phyloP scores from a whole-genome alignment of 495 filamentous ascomycete genomes.

The Cercophora samala region DNA sequence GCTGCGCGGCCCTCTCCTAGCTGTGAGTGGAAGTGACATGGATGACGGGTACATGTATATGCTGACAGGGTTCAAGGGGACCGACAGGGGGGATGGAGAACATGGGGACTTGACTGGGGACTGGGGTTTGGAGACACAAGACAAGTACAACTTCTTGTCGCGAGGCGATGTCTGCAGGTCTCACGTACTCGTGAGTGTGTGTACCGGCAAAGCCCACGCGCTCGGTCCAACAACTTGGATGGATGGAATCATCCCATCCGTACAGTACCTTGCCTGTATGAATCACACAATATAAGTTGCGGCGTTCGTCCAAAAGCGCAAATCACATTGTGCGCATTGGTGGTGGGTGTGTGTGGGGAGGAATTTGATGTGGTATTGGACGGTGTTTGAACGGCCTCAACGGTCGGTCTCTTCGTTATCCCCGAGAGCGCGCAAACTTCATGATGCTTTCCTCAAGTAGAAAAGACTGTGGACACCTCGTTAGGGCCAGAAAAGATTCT shows the following conservation, averaged over 20 bases:
- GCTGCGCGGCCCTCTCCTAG: conserved; percentile 8
- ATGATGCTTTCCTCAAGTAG: not conserved
- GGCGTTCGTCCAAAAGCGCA: not conserved
- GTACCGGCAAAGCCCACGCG: not conserved
- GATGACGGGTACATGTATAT: conserved; percentile 1
- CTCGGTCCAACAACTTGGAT: not conserved
- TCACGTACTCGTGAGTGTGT: not conserved
- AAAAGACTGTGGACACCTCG: conserved; percentile 8
- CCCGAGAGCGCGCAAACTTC: conserved; percentile 30
- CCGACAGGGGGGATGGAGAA: not conserved
- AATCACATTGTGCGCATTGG: not conserved
- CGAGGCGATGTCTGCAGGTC: not conserved
- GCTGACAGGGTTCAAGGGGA: not conserved
- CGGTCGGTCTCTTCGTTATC: conserved; percentile 38
- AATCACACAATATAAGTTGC: not conserved
- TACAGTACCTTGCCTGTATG: not conserved
- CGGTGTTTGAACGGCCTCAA: conserved; percentile 17
- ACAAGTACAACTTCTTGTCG: not conserved
- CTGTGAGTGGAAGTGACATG: not conserved
- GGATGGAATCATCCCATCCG: not conserved
- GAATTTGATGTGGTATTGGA: not conserved
- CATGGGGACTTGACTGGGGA: not conserved
- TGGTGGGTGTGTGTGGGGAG: not conserved
- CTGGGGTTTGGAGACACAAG: not conserved
- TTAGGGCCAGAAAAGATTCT: not conserved